A percentile compares a stretch with the other conserved stretches of the same genome.
These are phyloP conservation scores for Calonectria honghensis DNA, from an alignment of 2,329 filamentous ascomycete genomes.

Conservation along the genomic window DNA sequence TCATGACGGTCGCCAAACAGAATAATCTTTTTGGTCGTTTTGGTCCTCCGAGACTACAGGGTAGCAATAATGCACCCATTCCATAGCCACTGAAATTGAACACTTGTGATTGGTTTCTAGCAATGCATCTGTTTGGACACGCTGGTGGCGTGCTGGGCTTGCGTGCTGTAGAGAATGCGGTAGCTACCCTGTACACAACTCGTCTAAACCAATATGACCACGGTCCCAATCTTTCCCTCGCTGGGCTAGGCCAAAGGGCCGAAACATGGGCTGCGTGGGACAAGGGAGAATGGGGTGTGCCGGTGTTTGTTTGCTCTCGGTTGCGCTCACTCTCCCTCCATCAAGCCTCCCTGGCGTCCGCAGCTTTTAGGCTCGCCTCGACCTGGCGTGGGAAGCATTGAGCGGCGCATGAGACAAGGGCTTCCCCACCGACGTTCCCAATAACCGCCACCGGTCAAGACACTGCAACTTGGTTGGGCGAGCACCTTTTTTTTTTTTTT, in stretches of 20 bases:
- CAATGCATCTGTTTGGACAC: not conserved
- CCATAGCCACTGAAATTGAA: not conserved
- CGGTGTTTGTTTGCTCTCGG: not conserved
- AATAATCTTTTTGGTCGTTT: not conserved
- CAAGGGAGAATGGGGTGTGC: not conserved
- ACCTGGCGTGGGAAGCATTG: not conserved
- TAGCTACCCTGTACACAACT: not conserved
- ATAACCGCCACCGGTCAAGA: not conserved
- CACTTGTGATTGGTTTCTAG: not conserved
- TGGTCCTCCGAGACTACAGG: not conserved
- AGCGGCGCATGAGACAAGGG: not conserved
- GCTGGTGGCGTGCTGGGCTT: not conserved
- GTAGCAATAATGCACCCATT: not conserved
- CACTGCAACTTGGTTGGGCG: not conserved
- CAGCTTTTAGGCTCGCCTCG: not conserved
- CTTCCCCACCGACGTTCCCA: not conserved
- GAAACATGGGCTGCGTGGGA: not conserved
- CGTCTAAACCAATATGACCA: not conserved
- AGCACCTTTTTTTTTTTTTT: not conserved
- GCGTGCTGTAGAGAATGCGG: not conserved
- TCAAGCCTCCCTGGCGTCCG: not conserved
- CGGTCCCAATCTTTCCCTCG: not conserved
- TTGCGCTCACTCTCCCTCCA: not conserved
- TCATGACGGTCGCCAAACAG: not conserved
- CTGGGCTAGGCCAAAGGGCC: not conserved